Evolutionary conservation across 2,329 filamentous ascomycete genomes (phyloP).

Genomic region (Stagonosporopsis vannaccii): DNA sequence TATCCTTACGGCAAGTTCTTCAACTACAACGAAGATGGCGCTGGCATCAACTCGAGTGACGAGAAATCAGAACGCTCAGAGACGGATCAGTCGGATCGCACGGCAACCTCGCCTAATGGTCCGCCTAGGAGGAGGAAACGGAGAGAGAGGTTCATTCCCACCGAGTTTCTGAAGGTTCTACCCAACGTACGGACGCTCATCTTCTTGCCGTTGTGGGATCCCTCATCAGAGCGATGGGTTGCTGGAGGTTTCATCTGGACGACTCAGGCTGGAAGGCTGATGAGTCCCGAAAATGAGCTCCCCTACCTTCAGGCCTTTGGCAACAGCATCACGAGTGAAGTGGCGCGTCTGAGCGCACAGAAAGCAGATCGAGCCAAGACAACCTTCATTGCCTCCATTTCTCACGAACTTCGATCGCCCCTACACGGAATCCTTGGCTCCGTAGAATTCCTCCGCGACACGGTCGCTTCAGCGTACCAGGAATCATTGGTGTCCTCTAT

Average conservation of each 20-base stretch:
- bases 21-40: slow-evolving; percentile 44
- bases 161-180: slow-evolving; percentile 41
- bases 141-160: slow-evolving; percentile 42
- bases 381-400: slow-evolving; percentile 53
- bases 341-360: slow-evolving; percentile 40
- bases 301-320: slow-evolving; percentile 46
- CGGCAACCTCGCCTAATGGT: slow-evolving; percentile 16
- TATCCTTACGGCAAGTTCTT: slow-evolving; percentile 48
- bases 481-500: slow-evolving; percentile 49
- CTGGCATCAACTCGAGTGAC: slow-evolving; percentile 42
- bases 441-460: slow-evolving; percentile 43
- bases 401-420: slow-evolving; percentile 62
- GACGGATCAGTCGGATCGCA: slow-evolving; percentile 40
- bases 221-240: slow-evolving; percentile 41
- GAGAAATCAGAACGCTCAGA: slow-evolving; percentile 41
- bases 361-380: slow-evolving; percentile 48
- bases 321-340: slow-evolving; percentile 44
- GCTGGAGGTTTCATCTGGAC: slow-evolving; percentile 47
- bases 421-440: slow-evolving; percentile 66
- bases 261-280: slow-evolving; percentile 36
- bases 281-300: slow-evolving; percentile 44
- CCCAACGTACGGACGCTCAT: slow-evolving; percentile 47
- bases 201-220: slow-evolving; percentile 49
- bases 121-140: slow-evolving; percentile 29
- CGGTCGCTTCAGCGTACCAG: slow-evolving; percentile 46